These are phyloP conservation scores for Ceriops zippeliana DNA, from an alignment of 345 rosid genomes.

Conservation along the genomic window DNA sequence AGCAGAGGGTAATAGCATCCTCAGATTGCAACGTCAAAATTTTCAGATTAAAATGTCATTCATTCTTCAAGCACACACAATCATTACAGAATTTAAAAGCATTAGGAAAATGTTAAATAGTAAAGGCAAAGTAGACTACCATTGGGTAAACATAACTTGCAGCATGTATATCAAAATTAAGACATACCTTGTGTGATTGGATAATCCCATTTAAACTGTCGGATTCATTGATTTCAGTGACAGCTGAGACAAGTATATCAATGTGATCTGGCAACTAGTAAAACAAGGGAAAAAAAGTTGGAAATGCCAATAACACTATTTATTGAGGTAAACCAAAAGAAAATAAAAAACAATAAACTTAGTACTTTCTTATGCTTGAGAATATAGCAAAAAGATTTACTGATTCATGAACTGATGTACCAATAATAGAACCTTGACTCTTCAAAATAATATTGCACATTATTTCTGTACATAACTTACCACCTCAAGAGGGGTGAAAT, in stretches of 20 bases:
- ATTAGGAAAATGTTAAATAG: background rate
- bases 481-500: conserved; percentile 79
- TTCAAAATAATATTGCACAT: background rate
- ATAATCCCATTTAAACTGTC: conserved; percentile 93
- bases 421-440: background rate
- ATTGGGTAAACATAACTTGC: background rate
- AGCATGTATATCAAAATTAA: conserved; percentile 11
- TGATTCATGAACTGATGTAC: background rate
- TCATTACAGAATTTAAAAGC: too few relatives aligned
- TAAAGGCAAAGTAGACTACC: background rate
- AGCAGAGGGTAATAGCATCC: too few relatives aligned
- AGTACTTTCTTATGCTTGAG: background rate
- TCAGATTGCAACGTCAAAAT: too few relatives aligned
- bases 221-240: conserved; percentile 89
- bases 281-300: conserved; percentile 7
- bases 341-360: conserved; percentile 1
- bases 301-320: background rate
- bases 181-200: conserved; percentile 78
- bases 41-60: too few relatives aligned
- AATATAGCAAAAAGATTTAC: background rate
- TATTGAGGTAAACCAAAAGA: background rate
- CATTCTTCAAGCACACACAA: too few relatives aligned
- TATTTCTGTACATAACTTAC: conserved; percentile 37
- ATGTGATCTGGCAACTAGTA: conserved; percentile 71
- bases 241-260: conserved; percentile 82